Base-by-base conservation (phyloP, 2,329 filamentous ascomycete species). In the Beauveria rudraprayagi region DNA sequence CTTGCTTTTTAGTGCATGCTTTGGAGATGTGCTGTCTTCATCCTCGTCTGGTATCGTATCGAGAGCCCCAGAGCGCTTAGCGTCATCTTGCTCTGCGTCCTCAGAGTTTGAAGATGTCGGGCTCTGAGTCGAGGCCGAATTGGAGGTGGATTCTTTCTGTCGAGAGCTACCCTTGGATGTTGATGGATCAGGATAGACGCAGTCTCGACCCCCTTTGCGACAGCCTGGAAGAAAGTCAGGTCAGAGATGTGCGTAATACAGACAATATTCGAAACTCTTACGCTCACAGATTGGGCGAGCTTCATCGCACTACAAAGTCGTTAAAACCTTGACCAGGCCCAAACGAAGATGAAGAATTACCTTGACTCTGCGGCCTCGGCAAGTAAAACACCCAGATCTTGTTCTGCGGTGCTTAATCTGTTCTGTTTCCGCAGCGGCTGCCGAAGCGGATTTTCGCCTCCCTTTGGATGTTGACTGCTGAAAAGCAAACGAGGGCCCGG, bases 341-440 rank as follows among this genome's bases (percentile, higher is more conserved):
- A 14, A 6, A 11, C 8, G 14, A 26, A 48, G 26, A 40, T 41
- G 46, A 44, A n/a, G 55, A 71, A 70, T 65, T 77, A 86, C 85
- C 80, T 89, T 97, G 56, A 97, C 92, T 72, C 94, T 85, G 66
- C 94, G 84, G 68, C 87, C 88, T 62, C 94, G 84, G 74, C 94
- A 99, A 52, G 92, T 97, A 66, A 81, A 97, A 76, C 94, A 99
- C 30, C 94, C 94, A 65, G 92, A 97, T 67, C 94, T 83, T 48
- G 94, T 97, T 67, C 94, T 86, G 64, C 92, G 88, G 72, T 97
- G 93, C 75, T 97, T 97, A 66, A 95, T 89, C 69, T 89, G 87
- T 64, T 95, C 90, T 53, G 77, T 64, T 3, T 78, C 80, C 2
- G 77, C 71, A 10, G 75, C 69, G 1, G 66, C 69, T 34, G 67